A percentile compares a stretch with the other conserved stretches of the same genome.
Conservation (phyloP, 106 monocot genomes). For the Dendrobium officinale region DNA sequence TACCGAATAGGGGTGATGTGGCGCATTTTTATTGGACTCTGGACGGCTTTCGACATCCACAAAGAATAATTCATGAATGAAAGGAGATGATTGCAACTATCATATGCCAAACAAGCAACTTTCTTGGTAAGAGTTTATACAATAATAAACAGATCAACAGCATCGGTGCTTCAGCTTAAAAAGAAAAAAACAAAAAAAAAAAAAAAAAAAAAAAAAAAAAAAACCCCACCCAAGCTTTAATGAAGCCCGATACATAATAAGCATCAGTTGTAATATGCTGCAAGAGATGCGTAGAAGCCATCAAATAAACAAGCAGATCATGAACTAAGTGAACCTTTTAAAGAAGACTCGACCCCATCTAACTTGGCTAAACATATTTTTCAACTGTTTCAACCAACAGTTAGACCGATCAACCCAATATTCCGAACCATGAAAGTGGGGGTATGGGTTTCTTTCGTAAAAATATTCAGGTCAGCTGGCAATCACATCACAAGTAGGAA, state of each 20-base stretch:
- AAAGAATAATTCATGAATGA: too few species aligned
- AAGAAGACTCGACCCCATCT: background rate
- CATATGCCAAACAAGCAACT: background rate
- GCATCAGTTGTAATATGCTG: background rate
- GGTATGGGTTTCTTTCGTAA: background rate
- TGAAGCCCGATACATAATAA: background rate
- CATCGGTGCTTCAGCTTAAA: too few species aligned
- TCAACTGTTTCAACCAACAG: background rate
- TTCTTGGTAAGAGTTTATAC: background rate
- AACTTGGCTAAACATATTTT: background rate
- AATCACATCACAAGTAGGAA: constrained; percentile 10
- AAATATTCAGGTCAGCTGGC: background rate
- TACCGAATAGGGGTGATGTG: too few species aligned
- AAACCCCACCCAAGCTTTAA: background rate
- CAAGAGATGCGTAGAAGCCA: background rate
- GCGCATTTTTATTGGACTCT: too few species aligned
- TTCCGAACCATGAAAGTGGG: background rate
- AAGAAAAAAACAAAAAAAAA: background rate
- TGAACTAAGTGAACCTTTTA: background rate
- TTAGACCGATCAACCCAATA: too few species aligned
- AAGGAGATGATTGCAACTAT: too few species aligned
- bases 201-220: background rate
- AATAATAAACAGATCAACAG: background rate
- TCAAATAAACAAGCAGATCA: background rate
- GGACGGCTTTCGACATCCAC: too few species aligned